Evolutionary conservation across 257 asterid genomes (phyloP).

Genomic region (Echium plantagineum): DNA sequence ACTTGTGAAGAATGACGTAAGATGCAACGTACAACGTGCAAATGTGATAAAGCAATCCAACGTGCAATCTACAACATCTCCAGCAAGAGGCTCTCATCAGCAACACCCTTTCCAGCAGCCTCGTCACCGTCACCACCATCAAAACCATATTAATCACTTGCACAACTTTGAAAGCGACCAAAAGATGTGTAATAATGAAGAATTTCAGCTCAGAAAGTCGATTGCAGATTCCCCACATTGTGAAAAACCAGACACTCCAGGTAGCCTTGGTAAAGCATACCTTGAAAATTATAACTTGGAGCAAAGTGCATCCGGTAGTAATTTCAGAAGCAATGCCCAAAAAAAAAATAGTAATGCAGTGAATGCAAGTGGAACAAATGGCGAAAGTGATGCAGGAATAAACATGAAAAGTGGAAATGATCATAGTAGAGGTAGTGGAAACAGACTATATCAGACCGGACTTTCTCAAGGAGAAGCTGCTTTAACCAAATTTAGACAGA

Average conservation of each 20-base stretch:
- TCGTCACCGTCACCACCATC: slow-evolving; percentile 21
- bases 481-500: slow-evolving; percentile 55
- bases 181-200: slow-evolving; percentile 22
- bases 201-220: slow-evolving; percentile 33
- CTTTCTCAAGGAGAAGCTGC: slow-evolving; percentile 56
- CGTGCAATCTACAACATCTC: slow-evolving; percentile 25
- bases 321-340: slow-evolving; percentile 51
- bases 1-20: no score
- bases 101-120: slow-evolving; percentile 27
- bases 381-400: slow-evolving; percentile 42
- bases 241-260: slow-evolving; percentile 35
- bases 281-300: no score
- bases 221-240: slow-evolving; percentile 33
- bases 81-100: slow-evolving; percentile 20
- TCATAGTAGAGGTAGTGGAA: slow-evolving; percentile 35
- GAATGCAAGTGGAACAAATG: slow-evolving; percentile 33
- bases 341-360: slow-evolving; percentile 37
- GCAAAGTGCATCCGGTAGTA: slow-evolving; percentile 68
- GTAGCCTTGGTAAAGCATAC: slow-evolving; percentile 30
- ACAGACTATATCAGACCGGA: slow-evolving; percentile 35
- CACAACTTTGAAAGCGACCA: slow-evolving; percentile 24
- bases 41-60: slow-evolving; percentile 22
- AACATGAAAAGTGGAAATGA: slow-evolving; percentile 53
- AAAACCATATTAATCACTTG: slow-evolving; percentile 16
- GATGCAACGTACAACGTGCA: slow-evolving; percentile 24